Percentiles rank a stretch among this genome's conserved stretches.
These are phyloP conservation scores for Epichloe aotearoae DNA, from an alignment of 2,329 filamentous ascomycete species.

Conservation along the genomic window DNA sequence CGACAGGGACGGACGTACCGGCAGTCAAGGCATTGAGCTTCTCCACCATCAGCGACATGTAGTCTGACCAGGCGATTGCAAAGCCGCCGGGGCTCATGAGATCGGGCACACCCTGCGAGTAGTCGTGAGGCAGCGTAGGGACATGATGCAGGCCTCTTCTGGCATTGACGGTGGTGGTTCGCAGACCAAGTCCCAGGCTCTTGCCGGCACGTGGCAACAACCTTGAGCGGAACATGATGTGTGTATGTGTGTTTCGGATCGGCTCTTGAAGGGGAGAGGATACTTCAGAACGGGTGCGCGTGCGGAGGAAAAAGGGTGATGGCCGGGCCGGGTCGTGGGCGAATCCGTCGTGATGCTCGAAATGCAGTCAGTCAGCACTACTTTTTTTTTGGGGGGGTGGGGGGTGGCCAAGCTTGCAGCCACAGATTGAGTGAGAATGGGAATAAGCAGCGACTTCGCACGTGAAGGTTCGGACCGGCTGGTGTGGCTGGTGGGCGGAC, in stretches of 20 bases:
- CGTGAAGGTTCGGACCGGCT: too few relatives aligned
- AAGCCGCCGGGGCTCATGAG: constrained; percentile 60
- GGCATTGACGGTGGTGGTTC: constrained; percentile 20
- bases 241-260: not conserved
- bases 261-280: not conserved
- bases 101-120: constrained; percentile 45
- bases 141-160: constrained; percentile 34
- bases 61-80: constrained; percentile 67
- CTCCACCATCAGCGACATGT: constrained; percentile 61
- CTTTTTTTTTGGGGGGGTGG: too few relatives aligned
- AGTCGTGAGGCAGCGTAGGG: constrained; percentile 33
- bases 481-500: too few relatives aligned
- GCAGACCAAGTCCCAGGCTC: constrained; percentile 21
- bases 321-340: not conserved
- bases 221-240: constrained; percentile 37
- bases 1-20: constrained; percentile 37
- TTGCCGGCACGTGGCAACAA: constrained; percentile 34
- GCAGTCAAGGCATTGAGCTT: constrained; percentile 62
- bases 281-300: not conserved
- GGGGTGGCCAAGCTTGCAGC: too few relatives aligned
- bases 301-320: not conserved
- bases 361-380: not conserved
- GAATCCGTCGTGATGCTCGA: not conserved
- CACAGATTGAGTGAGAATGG: too few relatives aligned
- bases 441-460: too few relatives aligned